Percentiles rank a stretch among this genome's conserved stretches.
These are phyloP conservation scores for Tubosaeta sp. DNA, from an alignment of 768 basidiomycete species.

Conservation along the genomic window DNA sequence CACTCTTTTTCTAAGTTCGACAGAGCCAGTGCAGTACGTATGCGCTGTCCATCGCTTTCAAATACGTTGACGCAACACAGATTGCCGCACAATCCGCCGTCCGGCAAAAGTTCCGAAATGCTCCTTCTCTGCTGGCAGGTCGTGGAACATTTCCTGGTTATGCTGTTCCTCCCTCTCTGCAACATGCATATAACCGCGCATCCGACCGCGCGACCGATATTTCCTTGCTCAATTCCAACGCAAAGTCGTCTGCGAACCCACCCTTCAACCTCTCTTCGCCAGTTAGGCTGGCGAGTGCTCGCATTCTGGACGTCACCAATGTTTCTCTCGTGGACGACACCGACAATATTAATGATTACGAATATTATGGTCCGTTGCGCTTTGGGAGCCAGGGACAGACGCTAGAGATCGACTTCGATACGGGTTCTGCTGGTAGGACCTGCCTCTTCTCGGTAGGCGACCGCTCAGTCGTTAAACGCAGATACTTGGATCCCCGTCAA, in stretches of 20 bases:
- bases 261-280: neutral
- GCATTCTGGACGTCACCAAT: neutral
- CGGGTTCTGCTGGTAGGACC: constrained; percentile 42
- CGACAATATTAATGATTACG: constrained; percentile 36
- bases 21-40: constrained; percentile 10
- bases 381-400: constrained; percentile 55
- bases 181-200: constrained; percentile 13
- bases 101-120: constrained; percentile 16
- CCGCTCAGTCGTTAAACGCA: constrained; percentile 10
- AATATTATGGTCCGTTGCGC: constrained; percentile 42
- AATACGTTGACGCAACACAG: constrained; percentile 7
- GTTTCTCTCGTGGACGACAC: constrained; percentile 38
- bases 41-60: neutral
- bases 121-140: constrained; percentile 11
- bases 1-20: neutral
- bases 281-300: neutral
- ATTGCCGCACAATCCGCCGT: constrained; percentile 12
- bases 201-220: constrained; percentile 18
- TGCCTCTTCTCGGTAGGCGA: neutral
- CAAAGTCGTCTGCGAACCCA: neutral
- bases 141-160: constrained; percentile 6
- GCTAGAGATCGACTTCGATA: constrained; percentile 60
- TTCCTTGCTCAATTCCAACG: neutral
- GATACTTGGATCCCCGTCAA: constrained; percentile 56
- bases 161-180: constrained; percentile 11